Conservation (phyloP, 2,329 filamentous ascomycete species). For the Penicillium sp. region DNA sequence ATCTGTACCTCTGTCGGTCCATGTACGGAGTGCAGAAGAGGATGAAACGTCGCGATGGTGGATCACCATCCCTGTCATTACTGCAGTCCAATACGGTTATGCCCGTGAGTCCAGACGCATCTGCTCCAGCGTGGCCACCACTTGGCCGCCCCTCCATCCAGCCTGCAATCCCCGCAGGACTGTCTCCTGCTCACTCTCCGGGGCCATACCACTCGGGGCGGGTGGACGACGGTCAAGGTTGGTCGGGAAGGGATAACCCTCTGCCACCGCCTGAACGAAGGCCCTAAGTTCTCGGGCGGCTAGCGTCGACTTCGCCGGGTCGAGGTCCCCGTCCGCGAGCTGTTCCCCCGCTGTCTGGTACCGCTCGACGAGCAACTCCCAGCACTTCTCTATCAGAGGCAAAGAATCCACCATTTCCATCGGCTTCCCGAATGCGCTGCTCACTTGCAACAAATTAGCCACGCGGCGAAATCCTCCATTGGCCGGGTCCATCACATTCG, state of each 20-base stretch:
- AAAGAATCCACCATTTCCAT: constrained; percentile 61
- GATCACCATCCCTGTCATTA: neutral
- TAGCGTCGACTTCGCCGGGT: constrained; percentile 6
- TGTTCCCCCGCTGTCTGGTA: constrained; percentile 35
- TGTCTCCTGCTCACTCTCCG: constrained; percentile 57
- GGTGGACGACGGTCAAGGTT: constrained; percentile 59
- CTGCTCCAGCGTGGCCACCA: constrained; percentile 43
- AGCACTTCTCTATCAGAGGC: constrained; percentile 53
- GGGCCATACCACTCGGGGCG: constrained; percentile 57
- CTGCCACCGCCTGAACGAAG: constrained; percentile 52
- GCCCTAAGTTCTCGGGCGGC: constrained; percentile 44
- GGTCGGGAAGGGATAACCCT: constrained; percentile 62
- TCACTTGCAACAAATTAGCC: constrained; percentile 63
- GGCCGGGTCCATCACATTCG: constrained; percentile 44
- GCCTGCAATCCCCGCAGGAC: constrained; percentile 46
- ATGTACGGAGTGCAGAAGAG: too few species aligned
- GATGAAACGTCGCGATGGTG: too few species aligned
- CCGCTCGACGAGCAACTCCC: constrained; percentile 53
- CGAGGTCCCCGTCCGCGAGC: constrained; percentile 19
- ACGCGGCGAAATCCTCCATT: constrained; percentile 49
- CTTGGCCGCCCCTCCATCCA: constrained; percentile 39
- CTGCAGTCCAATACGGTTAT: too few species aligned
- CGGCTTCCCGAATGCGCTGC: constrained; percentile 60
- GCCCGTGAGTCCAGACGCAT: constrained; percentile 38
- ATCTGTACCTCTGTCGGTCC: too few species aligned